A percentile compares a stretch with the other conserved stretches of the same genome.
Conservation (phyloP, 768 basidiomycete species). For the Kockovaella imperatae region DNA sequence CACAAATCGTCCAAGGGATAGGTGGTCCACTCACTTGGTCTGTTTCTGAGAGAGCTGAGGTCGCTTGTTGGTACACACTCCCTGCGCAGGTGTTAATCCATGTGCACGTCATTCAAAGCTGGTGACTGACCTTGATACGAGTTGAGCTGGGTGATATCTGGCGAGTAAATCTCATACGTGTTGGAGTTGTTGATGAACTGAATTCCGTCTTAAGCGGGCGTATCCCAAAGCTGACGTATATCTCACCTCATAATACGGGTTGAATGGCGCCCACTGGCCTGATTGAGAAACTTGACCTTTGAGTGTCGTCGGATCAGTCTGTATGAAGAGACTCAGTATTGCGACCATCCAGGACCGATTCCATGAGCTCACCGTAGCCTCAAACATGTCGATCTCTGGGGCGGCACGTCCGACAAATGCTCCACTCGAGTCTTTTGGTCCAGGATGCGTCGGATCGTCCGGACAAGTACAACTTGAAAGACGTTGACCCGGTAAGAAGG, state of each 20-base stretch:
- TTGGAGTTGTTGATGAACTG: constrained; percentile 48
- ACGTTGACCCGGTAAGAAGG: constrained; percentile 79
- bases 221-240: not conserved
- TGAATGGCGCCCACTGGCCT: constrained; percentile 65
- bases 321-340: not conserved
- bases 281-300: constrained; percentile 70
- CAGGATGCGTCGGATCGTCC: constrained; percentile 71
- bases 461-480: constrained; percentile 82
- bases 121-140: not conserved
- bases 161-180: constrained; percentile 59
- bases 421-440: constrained; percentile 69
- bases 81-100: constrained; percentile 48
- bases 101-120: constrained; percentile 3
- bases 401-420: constrained; percentile 71
- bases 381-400: constrained; percentile 86
- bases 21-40: constrained; percentile 48
- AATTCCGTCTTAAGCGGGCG: not conserved
- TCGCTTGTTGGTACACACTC: constrained; percentile 73
- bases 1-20: not conserved
- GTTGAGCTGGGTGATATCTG: not conserved
- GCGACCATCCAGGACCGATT: not conserved
- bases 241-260: constrained; percentile 54
- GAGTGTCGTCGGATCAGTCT: constrained; percentile 24
- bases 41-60: constrained; percentile 62
- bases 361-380: constrained; percentile 55